Base-by-base conservation (phyloP, 2,329 filamentous ascomycete genomes). In the Aspergillus aculeatus region DNA sequence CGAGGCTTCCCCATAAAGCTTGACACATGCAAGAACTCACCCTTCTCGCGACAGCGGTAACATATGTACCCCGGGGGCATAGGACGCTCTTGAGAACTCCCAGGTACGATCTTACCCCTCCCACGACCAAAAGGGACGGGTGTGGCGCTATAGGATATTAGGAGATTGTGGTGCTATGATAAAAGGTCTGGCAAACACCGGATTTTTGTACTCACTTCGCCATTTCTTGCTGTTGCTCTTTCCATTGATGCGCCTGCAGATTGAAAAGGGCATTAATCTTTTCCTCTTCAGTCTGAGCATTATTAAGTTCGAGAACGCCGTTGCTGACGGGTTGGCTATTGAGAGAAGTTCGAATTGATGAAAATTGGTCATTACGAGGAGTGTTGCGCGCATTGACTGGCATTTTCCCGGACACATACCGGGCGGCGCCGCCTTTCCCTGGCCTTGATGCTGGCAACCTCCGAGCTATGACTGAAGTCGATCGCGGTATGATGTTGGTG, bases 341-440 rank as follows among this genome's bases (percentile, higher is more conserved):
- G 9, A 82, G 67, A n/a, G 69, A 66, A 58, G 71, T 69, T 58
- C 72, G 72, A 52, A 65, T 68, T 32, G 71, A 70, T 11, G 73
- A 80, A 3, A 81, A 72, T 11, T 83, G 80, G 69, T 92, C 89
- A 57, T 84, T 82, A 35, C 90, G 86, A 35, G 89, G 85, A 14
- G 87, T 85, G 69, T 91, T 95, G 76, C 92, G 95, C 3, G 93
- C 91, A 70, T 88, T 91, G 21, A 91, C 86, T 2, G 95, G 95
- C 86, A 96, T 96, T 78, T 96, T 96, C 61, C 95, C 95, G 19
- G 92, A 94, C 62, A 99, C 91, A 83, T 99, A 99, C 73, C 95
- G 87, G 64, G 94, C 92, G 58, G 95, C 96, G 66, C 91, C 87
- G 55, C 95, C 96, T 64, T 92, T 92, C 31, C 95, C 95, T 51